Percentiles rank a stretch among this genome's conserved stretches.
Evolutionary conservation across 2,329 filamentous ascomycete species (phyloP).

Genomic region (Drechslera avenae): DNA sequence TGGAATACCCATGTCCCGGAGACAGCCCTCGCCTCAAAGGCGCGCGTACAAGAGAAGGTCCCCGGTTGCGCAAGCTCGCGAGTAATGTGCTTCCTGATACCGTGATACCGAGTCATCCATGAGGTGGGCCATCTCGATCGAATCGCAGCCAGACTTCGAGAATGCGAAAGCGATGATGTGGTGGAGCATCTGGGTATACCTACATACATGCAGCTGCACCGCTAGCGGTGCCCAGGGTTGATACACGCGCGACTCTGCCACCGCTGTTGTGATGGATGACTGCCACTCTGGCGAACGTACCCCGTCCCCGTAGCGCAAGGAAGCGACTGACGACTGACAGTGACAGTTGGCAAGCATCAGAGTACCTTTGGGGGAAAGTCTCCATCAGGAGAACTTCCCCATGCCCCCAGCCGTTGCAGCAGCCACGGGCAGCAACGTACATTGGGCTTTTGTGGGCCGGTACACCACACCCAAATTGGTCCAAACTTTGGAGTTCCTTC

Average conservation of each 20-base stretch:
- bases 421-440: background rate
- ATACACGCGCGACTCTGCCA: no score
- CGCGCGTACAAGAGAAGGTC: background rate
- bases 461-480: constrained; percentile 1
- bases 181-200: background rate
- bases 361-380: background rate
- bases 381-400: background rate
- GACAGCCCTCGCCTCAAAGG: background rate
- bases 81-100: background rate
- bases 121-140: no score
- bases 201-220: no score
- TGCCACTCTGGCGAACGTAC: background rate
- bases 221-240: no score
- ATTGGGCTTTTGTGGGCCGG: constrained; percentile 1
- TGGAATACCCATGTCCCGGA: constrained; percentile 4
- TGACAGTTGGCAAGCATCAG: background rate
- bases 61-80: background rate
- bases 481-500: background rate
- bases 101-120: background rate
- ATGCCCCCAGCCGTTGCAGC: constrained; percentile 3
- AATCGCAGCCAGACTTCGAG: background rate
- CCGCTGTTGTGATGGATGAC: background rate
- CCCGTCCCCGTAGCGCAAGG: constrained; percentile 6
- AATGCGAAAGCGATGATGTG: constrained; percentile 3
- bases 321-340: constrained; percentile 6